Conservation (phyloP, 768 basidiomycete species). For the Phylloporus arenicola region DNA sequence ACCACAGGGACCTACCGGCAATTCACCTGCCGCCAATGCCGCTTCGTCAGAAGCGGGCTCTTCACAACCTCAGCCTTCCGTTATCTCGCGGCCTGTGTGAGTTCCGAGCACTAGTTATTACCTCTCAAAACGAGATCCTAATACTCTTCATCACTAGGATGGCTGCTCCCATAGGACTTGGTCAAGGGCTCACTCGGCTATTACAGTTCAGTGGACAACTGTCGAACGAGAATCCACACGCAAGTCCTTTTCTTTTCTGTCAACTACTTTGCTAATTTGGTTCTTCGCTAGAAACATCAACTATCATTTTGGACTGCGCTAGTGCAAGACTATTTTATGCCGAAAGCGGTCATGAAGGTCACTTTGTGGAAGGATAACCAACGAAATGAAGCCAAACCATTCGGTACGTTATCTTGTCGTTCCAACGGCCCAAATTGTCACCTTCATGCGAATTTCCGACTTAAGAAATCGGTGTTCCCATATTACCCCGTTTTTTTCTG, state of each 20-base stretch:
- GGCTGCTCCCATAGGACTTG: conserved; percentile 40
- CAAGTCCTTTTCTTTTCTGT: conserved; percentile 13
- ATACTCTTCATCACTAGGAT: conserved; percentile 24
- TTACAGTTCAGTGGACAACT: conserved; percentile 68
- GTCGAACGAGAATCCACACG: conserved; percentile 48
- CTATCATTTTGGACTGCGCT: conserved; percentile 63
- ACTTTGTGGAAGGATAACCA: conserved; percentile 87
- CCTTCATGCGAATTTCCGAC: conserved; percentile 9
- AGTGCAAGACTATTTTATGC: conserved; percentile 65
- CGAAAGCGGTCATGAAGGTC: conserved; percentile 67
- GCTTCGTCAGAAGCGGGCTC: conserved; percentile 27
- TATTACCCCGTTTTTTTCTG: conserved; percentile 78
- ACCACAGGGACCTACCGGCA: conserved; percentile 23
- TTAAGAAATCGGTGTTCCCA: conserved; percentile 73
- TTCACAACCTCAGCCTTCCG: conserved; percentile 30
- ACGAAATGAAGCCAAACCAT: conserved; percentile 73
- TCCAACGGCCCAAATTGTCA: conserved; percentile 3
- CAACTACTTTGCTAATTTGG: not conserved
- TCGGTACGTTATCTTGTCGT: conserved; percentile 47
- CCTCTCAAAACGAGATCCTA: conserved; percentile 7
- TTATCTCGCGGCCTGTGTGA: conserved; percentile 28
- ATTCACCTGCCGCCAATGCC: conserved; percentile 21
- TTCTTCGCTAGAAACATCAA: conserved; percentile 47
- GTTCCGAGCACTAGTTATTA: conserved; percentile 6
- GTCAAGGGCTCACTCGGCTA: conserved; percentile 61